Evolutionary conservation across 2,329 filamentous ascomycete genomes (phyloP).

Genomic region (Corynespora cassiicola): DNA sequence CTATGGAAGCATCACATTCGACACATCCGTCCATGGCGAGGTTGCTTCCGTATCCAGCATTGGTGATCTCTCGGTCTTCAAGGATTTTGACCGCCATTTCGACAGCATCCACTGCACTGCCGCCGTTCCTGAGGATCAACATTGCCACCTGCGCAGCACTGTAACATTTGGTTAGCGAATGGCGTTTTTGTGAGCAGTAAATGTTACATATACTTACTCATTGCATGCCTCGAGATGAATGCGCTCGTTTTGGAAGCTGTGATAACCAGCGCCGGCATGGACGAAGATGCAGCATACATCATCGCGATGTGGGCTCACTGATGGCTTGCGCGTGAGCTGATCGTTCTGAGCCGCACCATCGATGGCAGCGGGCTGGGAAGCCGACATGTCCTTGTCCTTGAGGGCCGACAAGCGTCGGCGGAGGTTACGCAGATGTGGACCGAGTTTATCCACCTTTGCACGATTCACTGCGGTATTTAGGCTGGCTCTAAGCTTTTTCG

Average conservation of each 20-base stretch:
- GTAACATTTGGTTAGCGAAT: slow-evolving; percentile 14
- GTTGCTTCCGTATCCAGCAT: slow-evolving; percentile 95
- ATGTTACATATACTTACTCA: slow-evolving; percentile 67
- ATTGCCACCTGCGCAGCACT: slow-evolving; percentile 88
- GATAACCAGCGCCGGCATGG: slow-evolving; percentile 93
- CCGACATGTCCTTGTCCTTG: slow-evolving; percentile 33
- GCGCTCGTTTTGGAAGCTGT: slow-evolving; percentile 84
- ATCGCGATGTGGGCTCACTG: slow-evolving; percentile 45
- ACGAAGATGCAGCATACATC: slow-evolving; percentile 83
- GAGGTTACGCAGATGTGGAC: slow-evolving; percentile 29
- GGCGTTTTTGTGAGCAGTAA: neutral
- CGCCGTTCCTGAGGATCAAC: slow-evolving; percentile 78
- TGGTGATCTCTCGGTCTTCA: slow-evolving; percentile 95
- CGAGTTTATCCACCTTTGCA: slow-evolving; percentile 28
- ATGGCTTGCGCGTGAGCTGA: slow-evolving; percentile 45
- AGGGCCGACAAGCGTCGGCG: slow-evolving; percentile 29
- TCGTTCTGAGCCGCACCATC: slow-evolving; percentile 31
- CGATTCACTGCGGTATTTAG: too few species aligned
- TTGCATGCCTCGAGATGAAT: slow-evolving; percentile 86
- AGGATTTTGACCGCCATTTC: slow-evolving; percentile 87
- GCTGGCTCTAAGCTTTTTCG: too few species aligned
- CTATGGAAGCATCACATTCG: slow-evolving; percentile 92
- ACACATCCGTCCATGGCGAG: slow-evolving; percentile 88
- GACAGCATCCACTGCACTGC: slow-evolving; percentile 83
- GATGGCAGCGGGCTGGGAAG: slow-evolving; percentile 21